Evolutionary conservation across 768 basidiomycete genomes (phyloP).

Genomic region (Tricholoma bakamatsutake): DNA sequence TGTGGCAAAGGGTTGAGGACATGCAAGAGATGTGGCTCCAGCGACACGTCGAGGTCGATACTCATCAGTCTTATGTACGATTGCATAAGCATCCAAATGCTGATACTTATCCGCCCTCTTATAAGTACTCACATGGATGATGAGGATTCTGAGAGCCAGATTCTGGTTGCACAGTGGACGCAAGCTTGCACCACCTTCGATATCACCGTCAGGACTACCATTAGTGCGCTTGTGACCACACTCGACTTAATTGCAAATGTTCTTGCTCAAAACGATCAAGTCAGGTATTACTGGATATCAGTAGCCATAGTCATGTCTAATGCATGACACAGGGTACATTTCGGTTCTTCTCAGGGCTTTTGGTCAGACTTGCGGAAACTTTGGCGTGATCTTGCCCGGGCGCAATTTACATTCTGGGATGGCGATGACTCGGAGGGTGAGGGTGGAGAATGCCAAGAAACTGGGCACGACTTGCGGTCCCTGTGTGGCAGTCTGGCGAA

Average conservation of each 20-base stretch:
- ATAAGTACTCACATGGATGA: constrained; percentile 10
- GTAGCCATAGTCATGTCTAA: not conserved
- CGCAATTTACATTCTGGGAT: constrained; percentile 48
- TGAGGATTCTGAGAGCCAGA: constrained; percentile 2
- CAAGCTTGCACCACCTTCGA: constrained; percentile 38
- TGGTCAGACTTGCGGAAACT: constrained; percentile 51
- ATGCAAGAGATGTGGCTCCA: constrained; percentile 58
- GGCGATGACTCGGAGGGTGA: constrained; percentile 40
- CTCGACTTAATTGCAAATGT: constrained; percentile 47
- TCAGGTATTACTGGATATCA: constrained; percentile 25
- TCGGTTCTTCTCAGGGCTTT: constrained; percentile 38
- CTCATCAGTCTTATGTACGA: not conserved
- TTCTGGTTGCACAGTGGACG: constrained; percentile 29
- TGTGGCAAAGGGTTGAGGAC: constrained; percentile 38
- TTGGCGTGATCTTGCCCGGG: constrained; percentile 48
- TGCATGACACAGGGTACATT: constrained; percentile 3
- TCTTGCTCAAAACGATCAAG: constrained; percentile 41
- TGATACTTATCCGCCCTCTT: no score
- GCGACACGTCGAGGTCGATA: constrained; percentile 51
- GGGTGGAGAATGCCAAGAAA: constrained; percentile 18
- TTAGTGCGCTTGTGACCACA: constrained; percentile 25
- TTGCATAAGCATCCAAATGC: not conserved
- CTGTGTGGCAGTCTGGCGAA: constrained; percentile 55
- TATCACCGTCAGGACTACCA: constrained; percentile 27
- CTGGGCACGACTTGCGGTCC: constrained; percentile 29